These are phyloP conservation scores for Solanum habrochaites DNA, from an alignment of 257 asterid genomes.

Conservation along the genomic window DNA sequence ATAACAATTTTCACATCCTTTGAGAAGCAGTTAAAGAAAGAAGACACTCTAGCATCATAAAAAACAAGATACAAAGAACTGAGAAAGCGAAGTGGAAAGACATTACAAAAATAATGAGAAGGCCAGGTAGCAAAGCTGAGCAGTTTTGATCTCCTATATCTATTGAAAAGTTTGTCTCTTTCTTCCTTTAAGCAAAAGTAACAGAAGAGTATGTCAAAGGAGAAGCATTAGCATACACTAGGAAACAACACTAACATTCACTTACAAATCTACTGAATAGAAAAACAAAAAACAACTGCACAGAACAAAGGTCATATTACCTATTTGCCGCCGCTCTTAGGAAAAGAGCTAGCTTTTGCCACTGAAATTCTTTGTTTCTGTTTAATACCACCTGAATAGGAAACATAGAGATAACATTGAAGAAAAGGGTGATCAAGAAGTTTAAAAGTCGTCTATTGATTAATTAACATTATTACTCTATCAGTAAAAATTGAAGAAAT, in stretches of 20 bases:
- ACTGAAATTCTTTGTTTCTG: slow-evolving; percentile 75
- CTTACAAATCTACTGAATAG: neutral
- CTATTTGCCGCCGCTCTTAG: slow-evolving; percentile 68
- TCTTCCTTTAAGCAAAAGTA: neutral
- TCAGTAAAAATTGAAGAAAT: neutral
- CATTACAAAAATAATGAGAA: neutral
- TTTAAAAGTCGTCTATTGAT: neutral
- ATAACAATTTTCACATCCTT: neutral
- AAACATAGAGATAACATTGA: neutral
- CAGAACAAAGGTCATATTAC: slow-evolving; percentile 12
- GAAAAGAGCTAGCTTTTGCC: slow-evolving; percentile 74
- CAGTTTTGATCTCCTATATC: neutral
- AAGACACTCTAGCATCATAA: neutral
- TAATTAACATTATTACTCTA: neutral
- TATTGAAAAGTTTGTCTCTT: neutral
- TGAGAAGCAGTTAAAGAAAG: neutral
- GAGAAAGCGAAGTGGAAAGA: neutral
- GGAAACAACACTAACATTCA: neutral
- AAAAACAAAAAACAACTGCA: neutral
- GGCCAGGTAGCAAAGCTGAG: neutral
- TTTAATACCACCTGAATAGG: slow-evolving; percentile 64
- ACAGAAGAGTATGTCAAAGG: neutral
- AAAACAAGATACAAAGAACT: neutral
- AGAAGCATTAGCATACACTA: neutral
- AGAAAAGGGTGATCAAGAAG: neutral